Conservation (phyloP, 139 green algal genomes). For the Limnomonas spitsbergensis region DNA sequence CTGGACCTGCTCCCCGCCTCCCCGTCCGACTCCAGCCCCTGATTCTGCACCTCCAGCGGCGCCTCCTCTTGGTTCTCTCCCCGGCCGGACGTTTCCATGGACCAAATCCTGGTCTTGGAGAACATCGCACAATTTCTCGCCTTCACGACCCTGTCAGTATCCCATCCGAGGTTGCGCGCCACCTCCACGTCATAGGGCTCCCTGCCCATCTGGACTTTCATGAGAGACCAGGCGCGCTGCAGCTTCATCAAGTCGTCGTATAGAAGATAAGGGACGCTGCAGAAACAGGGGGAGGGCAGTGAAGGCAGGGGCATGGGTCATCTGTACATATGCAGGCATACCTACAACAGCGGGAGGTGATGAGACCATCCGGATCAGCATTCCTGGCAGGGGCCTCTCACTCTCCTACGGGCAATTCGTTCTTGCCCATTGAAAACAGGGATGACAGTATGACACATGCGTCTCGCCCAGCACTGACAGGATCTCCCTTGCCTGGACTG, state of each 20-base stretch:
- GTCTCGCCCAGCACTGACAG: no score
- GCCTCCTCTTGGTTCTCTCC: neutral
- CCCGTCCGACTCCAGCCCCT: neutral
- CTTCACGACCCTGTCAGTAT: neutral
- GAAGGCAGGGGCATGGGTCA: no score
- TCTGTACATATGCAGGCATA: no score
- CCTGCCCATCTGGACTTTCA: neutral
- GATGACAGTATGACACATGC: no score
- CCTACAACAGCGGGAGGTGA: no score
- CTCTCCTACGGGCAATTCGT: no score
- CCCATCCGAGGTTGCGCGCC: neutral
- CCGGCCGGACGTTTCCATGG: neutral
- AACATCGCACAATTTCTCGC: neutral
- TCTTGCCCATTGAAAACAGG: no score
- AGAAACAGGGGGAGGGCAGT: neutral
- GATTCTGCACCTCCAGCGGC: neutral
- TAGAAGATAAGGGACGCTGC: neutral
- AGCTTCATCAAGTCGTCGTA: neutral
- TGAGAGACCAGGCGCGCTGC: neutral
- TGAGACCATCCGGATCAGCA: no score
- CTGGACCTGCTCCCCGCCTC: no score
- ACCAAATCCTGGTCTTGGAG: neutral
- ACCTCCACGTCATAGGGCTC: neutral
- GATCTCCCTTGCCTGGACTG: no score
- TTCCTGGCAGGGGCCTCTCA: no score